Evolutionary conservation across 2,329 filamentous ascomycete genomes (phyloP), one percentile per base, ranked within the genome.

Genomic region (Alternaria solani): DNA sequence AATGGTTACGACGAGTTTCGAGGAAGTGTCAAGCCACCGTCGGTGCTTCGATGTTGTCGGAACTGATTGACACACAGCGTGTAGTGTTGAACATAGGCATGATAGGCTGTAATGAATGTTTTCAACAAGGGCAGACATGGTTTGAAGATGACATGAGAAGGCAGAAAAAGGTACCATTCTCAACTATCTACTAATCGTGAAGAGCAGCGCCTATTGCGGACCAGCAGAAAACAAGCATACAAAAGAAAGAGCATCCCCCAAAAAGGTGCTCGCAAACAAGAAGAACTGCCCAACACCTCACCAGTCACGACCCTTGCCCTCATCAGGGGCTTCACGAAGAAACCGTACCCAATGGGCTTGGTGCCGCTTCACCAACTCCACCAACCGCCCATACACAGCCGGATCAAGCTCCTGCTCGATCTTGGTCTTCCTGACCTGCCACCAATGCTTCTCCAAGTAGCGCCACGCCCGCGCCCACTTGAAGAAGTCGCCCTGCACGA

Each of bases 171-270:
- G 51, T 48, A 25, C 46, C 30, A 25, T 39, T 51, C 48, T 16
- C 51, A 28, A 4, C 51, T 54, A 46, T 46, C 41, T 44, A 44
- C 51, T 34, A 11, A 44, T n/a, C 7, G 16, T 54, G 52, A 25
- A 47, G 42, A 46, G 30, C 52, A 47, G 41, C 16, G 36, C 41
- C 9, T 28, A 54, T 32, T 2, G 41, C 28, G 30, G 28, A 54
- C 18, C 41, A 54, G 51, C 51, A 30, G 23, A 54, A 39, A 54
- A 44, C 51, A 5, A 44, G 51, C 39, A 54, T 44, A 44, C 41
- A 54, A 23, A 46, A 46, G 18, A 16, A 25, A 28, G 23, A 18
- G 44, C 34, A 38, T n/a, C n/a, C n/a, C n/a, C n/a, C n/a, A n/a
- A n/a, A 18, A 38, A 38, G 16, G 16, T 7, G 34, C 34, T 38